These are phyloP conservation scores for Gentiana straminea DNA, from an alignment of 257 asterid species.

Conservation along the genomic window DNA sequence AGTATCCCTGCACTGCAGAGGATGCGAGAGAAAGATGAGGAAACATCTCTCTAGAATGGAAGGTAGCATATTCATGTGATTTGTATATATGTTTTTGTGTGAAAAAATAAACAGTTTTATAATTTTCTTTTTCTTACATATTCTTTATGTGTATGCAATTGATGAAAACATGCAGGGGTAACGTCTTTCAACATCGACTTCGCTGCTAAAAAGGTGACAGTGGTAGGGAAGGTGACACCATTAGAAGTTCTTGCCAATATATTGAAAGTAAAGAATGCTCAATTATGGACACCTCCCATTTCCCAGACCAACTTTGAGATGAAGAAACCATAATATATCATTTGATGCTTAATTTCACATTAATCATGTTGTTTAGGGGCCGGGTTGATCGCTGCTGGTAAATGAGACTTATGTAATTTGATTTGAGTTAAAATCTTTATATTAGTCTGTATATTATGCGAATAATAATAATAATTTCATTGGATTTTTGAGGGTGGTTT, in stretches of 20 bases:
- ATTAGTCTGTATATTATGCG: too few species aligned
- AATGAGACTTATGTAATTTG: too few species aligned
- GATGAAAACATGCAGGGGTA: conserved; percentile 47
- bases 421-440: too few species aligned
- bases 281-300: conserved; percentile 45
- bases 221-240: conserved; percentile 60
- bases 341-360: not conserved
- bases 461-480: too few species aligned
- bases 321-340: conserved; percentile 1
- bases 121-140: not conserved
- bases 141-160: not conserved
- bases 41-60: conserved; percentile 80
- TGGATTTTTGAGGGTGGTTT: too few species aligned
- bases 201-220: conserved; percentile 66
- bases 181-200: conserved; percentile 71
- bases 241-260: conserved; percentile 62
- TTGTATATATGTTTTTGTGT: not conserved
- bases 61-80: conserved; percentile 28
- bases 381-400: too few species aligned
- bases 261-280: conserved; percentile 81
- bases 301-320: conserved; percentile 6
- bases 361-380: too few species aligned
- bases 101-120: not conserved
- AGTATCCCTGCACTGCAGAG: conserved; percentile 85
- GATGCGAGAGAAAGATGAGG: conserved; percentile 80